Evolutionary conservation across 2,329 filamentous ascomycete species (phyloP), one percentile per base, ranked within the genome.

Genomic region (Talaromyces verruculosus): DNA sequence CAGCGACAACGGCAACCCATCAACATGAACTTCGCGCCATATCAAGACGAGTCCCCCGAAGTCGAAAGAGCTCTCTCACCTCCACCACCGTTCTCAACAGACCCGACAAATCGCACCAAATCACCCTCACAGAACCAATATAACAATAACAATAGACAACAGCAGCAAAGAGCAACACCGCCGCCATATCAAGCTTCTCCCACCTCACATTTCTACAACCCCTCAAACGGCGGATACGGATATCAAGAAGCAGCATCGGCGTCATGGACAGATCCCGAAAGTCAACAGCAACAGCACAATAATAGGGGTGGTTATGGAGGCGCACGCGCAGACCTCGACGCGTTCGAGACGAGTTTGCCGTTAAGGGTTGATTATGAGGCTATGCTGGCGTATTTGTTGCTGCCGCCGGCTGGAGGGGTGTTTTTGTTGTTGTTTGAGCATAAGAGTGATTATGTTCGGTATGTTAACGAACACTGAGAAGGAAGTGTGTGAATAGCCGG

Each of bases 371-470:
- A 96, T 75, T 90, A 94, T 74, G 94, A 98, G 82, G 94, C 95
- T 5, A 91, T 90, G 75, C 80, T 97, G 74, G 94, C 95, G 62
- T 99, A 99, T 77, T 76, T 97, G 68, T 83, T 90, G 60, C 80
- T 96, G 15, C 95, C 95, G 68, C 95, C 95, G 0, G 84, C 93
- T 0, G 95, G 94, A 2, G 91, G 91, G 2, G 91, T 97, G 30
- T 77, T 97, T 70, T 79, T 99, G 71, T 79, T 99, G 70, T 86
- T 98, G 53, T 77, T 94, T 69, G 95, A 99, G 84, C 88, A 93
- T 75, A 95, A 97, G 82, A 97, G 93, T 75, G 95, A 99, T 80
- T 99, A 97, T 78, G 95, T 99, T 65, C 87, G 95, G 91, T 94
- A 80, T 75, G 77, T 15, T 4, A 11, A 35, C 33, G 33, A 11